A percentile compares a stretch with the other conserved stretches of the same genome.
phyloP scores from a whole-genome alignment of 306 rosid genomes.

The Dryas alaskensis region DNA sequence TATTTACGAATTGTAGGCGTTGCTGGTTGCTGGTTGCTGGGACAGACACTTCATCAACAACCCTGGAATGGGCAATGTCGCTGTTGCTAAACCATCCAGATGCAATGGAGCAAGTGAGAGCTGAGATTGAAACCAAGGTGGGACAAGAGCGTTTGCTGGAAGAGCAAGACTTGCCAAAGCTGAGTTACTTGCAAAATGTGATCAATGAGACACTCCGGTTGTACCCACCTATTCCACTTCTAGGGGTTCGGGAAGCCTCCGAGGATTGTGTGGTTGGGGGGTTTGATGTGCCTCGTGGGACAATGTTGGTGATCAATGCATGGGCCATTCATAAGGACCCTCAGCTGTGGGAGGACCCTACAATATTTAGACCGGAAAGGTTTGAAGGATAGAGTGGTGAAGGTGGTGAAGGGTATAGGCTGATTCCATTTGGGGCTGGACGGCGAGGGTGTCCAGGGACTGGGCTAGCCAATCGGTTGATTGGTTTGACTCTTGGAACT shows the following conservation, averaged over 20 bases:
- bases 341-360: slow-evolving; percentile 32
- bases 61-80: slow-evolving; percentile 29
- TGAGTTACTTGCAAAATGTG: slow-evolving; percentile 32
- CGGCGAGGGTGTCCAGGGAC: slow-evolving; percentile 60
- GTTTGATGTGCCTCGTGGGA: slow-evolving; percentile 20
- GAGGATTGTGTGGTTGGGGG: slow-evolving; percentile 29
- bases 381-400: slow-evolving; percentile 14
- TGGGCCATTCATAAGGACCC: slow-evolving; percentile 41
- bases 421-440: slow-evolving; percentile 53
- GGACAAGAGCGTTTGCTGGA: slow-evolving; percentile 20
- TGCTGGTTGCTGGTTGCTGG: slow-evolving; percentile 25
- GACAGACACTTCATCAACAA: slow-evolving; percentile 13
- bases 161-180: slow-evolving; percentile 26
- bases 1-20: background rate
- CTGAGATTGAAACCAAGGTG: slow-evolving; percentile 9
- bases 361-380: slow-evolving; percentile 33
- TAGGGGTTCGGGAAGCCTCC: slow-evolving; percentile 25
- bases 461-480: slow-evolving; percentile 28
- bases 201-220: slow-evolving; percentile 26
- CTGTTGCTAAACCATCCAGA: slow-evolving; percentile 31
- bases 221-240: slow-evolving; percentile 18
- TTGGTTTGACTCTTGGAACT: slow-evolving; percentile 29
- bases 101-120: slow-evolving; percentile 15
- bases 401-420: slow-evolving; percentile 4
- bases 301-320: slow-evolving; percentile 29